Conservation (phyloP, 1,284 basidiomycete genomes). For the Apiotrichum laibachii region DNA sequence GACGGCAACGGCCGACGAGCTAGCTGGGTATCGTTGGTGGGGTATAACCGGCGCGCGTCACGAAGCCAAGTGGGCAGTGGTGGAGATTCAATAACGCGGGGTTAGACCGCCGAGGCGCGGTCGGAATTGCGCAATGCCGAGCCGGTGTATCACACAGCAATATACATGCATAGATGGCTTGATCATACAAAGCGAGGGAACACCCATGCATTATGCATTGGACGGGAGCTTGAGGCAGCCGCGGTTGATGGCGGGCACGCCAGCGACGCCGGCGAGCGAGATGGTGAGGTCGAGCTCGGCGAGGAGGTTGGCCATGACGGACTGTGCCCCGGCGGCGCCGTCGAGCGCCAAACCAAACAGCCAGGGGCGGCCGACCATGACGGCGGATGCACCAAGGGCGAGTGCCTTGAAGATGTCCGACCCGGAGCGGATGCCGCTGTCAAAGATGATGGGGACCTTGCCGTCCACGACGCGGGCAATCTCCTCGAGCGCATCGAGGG, state of each 20-base stretch:
- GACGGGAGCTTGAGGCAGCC: conserved; percentile 7
- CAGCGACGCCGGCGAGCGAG: conserved; percentile 25
- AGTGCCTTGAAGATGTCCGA: conserved; percentile 70
- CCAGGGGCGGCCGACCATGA: conserved; percentile 45
- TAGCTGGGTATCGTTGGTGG: too few relatives aligned
- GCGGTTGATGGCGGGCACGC: conserved; percentile 19
- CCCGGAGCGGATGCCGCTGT: conserved; percentile 73
- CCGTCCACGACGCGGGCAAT: conserved; percentile 52
- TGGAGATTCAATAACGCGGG: too few relatives aligned
- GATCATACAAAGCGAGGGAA: background rate
- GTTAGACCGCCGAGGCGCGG: too few relatives aligned
- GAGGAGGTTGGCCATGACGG: conserved; percentile 61
- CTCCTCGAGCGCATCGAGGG: conserved; percentile 64
- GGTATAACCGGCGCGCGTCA: too few relatives aligned
- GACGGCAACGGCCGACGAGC: too few relatives aligned
- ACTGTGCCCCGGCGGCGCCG: conserved; percentile 64
- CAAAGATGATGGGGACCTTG: conserved; percentile 63
- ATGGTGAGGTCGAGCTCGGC: conserved; percentile 61
- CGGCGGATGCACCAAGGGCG: conserved; percentile 45
- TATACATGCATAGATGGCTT: too few relatives aligned
- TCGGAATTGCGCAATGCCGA: too few relatives aligned
- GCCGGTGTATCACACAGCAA: too few relatives aligned
- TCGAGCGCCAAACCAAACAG: conserved; percentile 63
- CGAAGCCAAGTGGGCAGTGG: too few relatives aligned
- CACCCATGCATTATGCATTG: background rate